These are phyloP conservation scores for Camellia lanceoleosa DNA, from an alignment of 148 eudicot species.

Conservation along the genomic window DNA sequence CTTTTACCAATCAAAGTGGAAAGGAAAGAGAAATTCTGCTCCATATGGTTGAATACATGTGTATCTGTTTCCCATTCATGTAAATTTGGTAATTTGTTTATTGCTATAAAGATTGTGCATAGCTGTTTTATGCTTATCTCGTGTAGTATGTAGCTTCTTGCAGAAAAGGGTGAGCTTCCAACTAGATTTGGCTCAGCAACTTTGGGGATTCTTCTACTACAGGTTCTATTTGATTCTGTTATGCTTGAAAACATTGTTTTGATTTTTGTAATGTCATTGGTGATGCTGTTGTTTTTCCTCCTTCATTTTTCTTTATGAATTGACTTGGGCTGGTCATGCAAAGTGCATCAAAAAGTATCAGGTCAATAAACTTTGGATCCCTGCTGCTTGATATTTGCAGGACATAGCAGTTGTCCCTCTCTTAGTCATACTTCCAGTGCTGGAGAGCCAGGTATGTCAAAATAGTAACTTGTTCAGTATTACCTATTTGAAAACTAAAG, in stretches of 20 bases:
- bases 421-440: conserved; percentile 90
- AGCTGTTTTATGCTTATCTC: conserved; percentile 22
- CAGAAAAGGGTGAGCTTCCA: conserved; percentile 98
- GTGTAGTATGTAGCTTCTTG: conserved; percentile 70
- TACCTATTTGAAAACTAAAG: neutral
- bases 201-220: conserved; percentile 88
- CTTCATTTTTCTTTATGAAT: conserved; percentile 5
- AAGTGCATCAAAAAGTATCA: conserved; percentile 17
- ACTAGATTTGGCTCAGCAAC: conserved; percentile 97
- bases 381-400: conserved; percentile 55
- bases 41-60: neutral
- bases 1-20: too few species aligned
- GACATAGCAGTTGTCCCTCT: conserved; percentile 99
- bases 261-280: neutral
- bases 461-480: neutral
- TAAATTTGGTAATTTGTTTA: neutral
- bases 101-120: neutral
- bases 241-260: conserved; percentile 10
- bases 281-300: conserved; percentile 5
- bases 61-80: neutral
- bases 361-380: conserved; percentile 18
- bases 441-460: conserved; percentile 84
- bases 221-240: conserved; percentile 45
- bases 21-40: too few species aligned
- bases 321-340: conserved; percentile 16